These are phyloP conservation scores for Claviceps sp. DNA, from an alignment of 2,329 filamentous ascomycete species.

Conservation along the genomic window DNA sequence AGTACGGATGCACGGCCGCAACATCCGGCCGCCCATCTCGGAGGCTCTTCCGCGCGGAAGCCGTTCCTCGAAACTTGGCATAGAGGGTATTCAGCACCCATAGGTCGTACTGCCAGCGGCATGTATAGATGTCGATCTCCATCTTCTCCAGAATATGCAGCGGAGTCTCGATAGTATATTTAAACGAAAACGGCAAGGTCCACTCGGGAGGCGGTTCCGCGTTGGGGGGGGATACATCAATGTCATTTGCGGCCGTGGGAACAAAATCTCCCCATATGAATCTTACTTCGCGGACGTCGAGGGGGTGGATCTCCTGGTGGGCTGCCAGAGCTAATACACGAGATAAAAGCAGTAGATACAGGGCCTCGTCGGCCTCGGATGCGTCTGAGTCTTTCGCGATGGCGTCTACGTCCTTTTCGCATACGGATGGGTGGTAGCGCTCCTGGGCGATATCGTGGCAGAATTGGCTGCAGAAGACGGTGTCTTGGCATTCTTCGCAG, in stretches of 20 bases:
- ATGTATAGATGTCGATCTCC: slow-evolving; percentile 62
- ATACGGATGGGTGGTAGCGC: slow-evolving; percentile 51
- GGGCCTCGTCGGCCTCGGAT: slow-evolving; percentile 43
- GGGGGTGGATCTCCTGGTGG: slow-evolving; percentile 47
- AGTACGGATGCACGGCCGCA: slow-evolving; percentile 85
- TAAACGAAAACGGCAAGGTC: slow-evolving; percentile 67
- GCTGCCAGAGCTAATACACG: slow-evolving; percentile 49
- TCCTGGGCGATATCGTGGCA: slow-evolving; percentile 45
- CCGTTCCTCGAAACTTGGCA: slow-evolving; percentile 84
- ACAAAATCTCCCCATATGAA: slow-evolving; percentile 60
- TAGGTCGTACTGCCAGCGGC: slow-evolving; percentile 47
- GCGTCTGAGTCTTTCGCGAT: slow-evolving; percentile 51
- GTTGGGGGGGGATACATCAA: slow-evolving; percentile 38
- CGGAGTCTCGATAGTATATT: slow-evolving; percentile 59
- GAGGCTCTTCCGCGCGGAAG: slow-evolving; percentile 67
- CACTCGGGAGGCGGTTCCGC: slow-evolving; percentile 45
- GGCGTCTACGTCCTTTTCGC: slow-evolving; percentile 52
- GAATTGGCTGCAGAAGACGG: slow-evolving; percentile 49
- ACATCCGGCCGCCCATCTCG: slow-evolving; percentile 77
- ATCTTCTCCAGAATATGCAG: slow-evolving; percentile 73
- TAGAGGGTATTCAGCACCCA: slow-evolving; percentile 89
- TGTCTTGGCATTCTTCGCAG: slow-evolving; percentile 50
- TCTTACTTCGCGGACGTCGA: slow-evolving; percentile 50
- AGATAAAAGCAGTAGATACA: slow-evolving; percentile 50
- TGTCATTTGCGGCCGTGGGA: slow-evolving; percentile 35